Percentiles rank a stretch among this genome's conserved stretches.
phyloP scores from a whole-genome alignment of 345 rosid species.

The Kernera saxatilis region DNA sequence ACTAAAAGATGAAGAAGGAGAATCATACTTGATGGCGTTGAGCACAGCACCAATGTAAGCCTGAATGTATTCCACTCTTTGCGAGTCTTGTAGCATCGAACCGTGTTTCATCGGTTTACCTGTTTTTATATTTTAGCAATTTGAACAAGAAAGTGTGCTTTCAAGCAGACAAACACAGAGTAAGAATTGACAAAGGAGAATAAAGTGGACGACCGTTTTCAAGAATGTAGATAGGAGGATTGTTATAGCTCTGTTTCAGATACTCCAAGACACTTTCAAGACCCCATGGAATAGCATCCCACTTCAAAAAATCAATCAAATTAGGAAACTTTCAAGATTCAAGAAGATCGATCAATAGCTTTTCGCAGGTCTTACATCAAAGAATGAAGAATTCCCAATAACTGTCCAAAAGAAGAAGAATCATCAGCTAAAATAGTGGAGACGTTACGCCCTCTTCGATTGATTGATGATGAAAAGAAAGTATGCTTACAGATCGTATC shows the following conservation, averaged over 20 bases:
- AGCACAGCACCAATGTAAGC: slow-evolving; percentile 37
- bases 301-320: slow-evolving; percentile 19
- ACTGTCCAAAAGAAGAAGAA: slow-evolving; percentile 30
- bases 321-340: not conserved
- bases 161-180: not conserved
- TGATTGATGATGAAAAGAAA: not conserved
- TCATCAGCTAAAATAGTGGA: not conserved
- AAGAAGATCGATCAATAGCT: not conserved
- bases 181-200: not conserved
- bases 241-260: slow-evolving; percentile 37
- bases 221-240: slow-evolving; percentile 43
- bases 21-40: slow-evolving; percentile 37
- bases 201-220: slow-evolving; percentile 45
- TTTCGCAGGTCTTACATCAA: slow-evolving; percentile 10
- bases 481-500: slow-evolving; percentile 19
- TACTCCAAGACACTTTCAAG: slow-evolving; percentile 32
- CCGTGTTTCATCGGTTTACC: slow-evolving; percentile 25
- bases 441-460: not conserved
- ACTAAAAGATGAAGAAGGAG: not conserved
- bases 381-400: not conserved
- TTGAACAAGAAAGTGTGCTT: not conserved
- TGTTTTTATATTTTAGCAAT: not conserved
- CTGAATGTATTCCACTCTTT: slow-evolving; percentile 32
- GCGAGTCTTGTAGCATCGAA: slow-evolving; percentile 34
- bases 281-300: slow-evolving; percentile 29